Base-by-base conservation (phyloP, 371 early-diverging fungal genomes). In the Mucor circinelloides region DNA sequence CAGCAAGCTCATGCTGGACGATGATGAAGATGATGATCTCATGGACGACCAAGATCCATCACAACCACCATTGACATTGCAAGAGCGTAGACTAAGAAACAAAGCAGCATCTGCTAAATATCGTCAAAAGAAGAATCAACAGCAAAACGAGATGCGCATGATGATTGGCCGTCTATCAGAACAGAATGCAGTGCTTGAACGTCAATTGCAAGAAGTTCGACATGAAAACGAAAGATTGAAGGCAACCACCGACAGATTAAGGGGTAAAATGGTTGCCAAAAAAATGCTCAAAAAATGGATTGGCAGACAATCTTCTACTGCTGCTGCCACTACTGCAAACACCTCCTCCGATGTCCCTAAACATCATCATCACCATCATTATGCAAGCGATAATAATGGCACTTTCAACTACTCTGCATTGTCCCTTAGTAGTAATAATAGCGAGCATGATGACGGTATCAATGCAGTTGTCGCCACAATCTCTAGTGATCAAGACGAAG, bases 21-120 rank as follows among this genome's bases (percentile, higher is more conserved):
- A 36, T 58, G 66, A 66, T 28, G 67, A 66, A 31, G 67, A 60
- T 5, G 67, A 66, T 15, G 67, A 52, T 8, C 2, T 60, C 8
- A 32, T 66, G 38, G 67, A 59, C 17, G 59, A 58, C 15, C 50
- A 58, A 57, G 42, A 58, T 5, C 59, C 57, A 3, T 46, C 57
- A 2, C 58, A 56, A 19, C 52, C 67, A 15, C 79, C 85, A 5
- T 63, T 88, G 1, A 80, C 87, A 2, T 68, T 85, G 0, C 80
- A 78, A 44, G 89, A 89, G 55, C 76, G 87, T 15, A 82, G 89
- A 0, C 72, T 84, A 44, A 78, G 87, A 48, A 89, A 89, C 72
- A 89, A 89, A 63, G 82, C 87, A 0, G 89, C 89, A 2, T 87
- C 87, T 0, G 89, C 89, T 3, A 89, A 89, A 64, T 89, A 89